Conservation (phyloP, 371 early-diverging fungal genomes). For the Fennellomyces sp. region DNA sequence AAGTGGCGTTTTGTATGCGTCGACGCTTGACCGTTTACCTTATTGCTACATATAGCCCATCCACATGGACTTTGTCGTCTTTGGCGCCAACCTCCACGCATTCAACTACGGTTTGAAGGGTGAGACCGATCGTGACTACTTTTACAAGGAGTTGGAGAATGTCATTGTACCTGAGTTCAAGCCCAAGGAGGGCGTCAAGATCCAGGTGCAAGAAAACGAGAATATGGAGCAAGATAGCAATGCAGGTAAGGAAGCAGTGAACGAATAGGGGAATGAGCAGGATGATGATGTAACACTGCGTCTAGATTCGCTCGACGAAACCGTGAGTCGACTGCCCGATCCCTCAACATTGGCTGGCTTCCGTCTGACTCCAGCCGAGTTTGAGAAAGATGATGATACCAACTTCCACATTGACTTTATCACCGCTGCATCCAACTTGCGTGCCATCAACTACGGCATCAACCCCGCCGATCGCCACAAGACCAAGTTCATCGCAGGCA, state of each 20-base stretch:
- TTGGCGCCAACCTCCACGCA: constrained; percentile 95
- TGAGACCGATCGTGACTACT: constrained; percentile 69
- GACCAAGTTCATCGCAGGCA: constrained; percentile 99
- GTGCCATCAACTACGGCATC: constrained; percentile 98
- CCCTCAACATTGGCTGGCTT: constrained; percentile 76
- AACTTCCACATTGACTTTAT: constrained; percentile 99
- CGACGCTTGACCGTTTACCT: not conserved
- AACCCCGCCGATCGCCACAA: constrained; percentile 90
- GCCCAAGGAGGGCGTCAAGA: constrained; percentile 94
- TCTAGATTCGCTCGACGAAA: constrained; percentile 66
- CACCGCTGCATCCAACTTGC: constrained; percentile 96
- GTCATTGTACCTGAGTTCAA: constrained; percentile 85
- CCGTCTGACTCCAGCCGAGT: constrained; percentile 86
- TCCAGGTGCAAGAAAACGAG: constrained; percentile 94
- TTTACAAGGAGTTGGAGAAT: constrained; percentile 68
- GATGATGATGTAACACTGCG: too few relatives aligned
- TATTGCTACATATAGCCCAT: constrained; percentile 23
- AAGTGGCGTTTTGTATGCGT: constrained; percentile 7
- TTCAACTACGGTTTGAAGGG: constrained; percentile 92
- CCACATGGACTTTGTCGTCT: constrained; percentile 93
- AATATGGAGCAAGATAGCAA: constrained; percentile 37
- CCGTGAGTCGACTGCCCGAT: constrained; percentile 72
- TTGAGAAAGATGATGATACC: constrained; percentile 99
- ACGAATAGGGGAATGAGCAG: too few relatives aligned
- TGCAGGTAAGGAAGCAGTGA: not conserved